Base-by-base conservation (phyloP, 805 yeast genomes). In the Spathaspora sp. region DNA sequence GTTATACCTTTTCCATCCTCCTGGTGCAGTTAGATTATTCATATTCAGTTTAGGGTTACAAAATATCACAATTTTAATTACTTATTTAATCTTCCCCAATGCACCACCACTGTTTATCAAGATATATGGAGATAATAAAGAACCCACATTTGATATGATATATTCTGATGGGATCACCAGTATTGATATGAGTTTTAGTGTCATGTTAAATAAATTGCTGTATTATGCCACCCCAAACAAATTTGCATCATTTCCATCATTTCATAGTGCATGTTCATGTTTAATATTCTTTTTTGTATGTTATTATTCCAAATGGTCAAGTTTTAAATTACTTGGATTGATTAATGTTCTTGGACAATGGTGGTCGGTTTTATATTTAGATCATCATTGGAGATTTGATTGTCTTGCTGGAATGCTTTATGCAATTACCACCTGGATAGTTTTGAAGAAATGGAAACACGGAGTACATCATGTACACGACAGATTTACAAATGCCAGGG, bases 31-130 rank as follows among this genome's bases (percentile, higher is more conserved):
- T 11, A 79, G 77, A 53, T 68, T 74, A 57, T 86, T 82, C 56
- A 69, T 81, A 0, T 58, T 76, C n/a, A 75, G 81, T 0, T 57
- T 85, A 43, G 90, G 91, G 1, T 48, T 73, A 10, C 89, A 83
- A 61, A 85, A 83, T 57, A 73, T 83, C 11, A 65, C 73, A 1
- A 87, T 88, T 20, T 83, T 83, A 0, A 40, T 75, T 39, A 85
- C 89, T 2, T 89, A 85, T 62, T 61, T 86, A 38, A 46, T 76
- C 5, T 72, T 84, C 63, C 92, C 92, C 23, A 84, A 81, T 61
- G 87, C 89, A 1, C 87, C 91, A 0, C 91, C 91, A 2, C 83
- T 89, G 85, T 86, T 83, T 62, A 79, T 83, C 46, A 84, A 80
- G 60, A 54, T 81, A 54, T 76, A 85, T 57, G 88, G 89, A 3